Evolutionary conservation across 2,329 filamentous ascomycete species (phyloP), one percentile per base, ranked within the genome.

Genomic region (Hypoxylon sp.): DNA sequence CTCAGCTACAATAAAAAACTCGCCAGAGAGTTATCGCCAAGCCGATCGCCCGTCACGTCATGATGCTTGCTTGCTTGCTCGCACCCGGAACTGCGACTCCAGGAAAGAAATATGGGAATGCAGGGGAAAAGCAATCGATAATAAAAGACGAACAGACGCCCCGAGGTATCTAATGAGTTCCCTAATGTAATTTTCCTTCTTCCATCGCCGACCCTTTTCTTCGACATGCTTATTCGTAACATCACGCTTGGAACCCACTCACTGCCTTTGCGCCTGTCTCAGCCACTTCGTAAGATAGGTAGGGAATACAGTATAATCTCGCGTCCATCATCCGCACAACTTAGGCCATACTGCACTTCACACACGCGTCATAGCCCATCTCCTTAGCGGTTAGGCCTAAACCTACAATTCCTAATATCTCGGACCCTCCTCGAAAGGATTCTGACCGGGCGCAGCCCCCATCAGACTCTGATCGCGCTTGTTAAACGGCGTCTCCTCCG

Each of bases 351-450:
- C 36, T 6, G 3, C n/a, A 26, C 36, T 40, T n/a, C 33, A 40
- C 4, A 40, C 32, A 40, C 3, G 11, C 36, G 7, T 40, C 16
- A 20, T 20, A 1, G 9, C 36, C 36, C 3, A 4, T 3, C 36
- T 40, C 36, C 11, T n/a, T n/a, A n/a, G n/a, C n/a, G n/a, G n/a
- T n/a, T n/a, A n/a, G n/a, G n/a, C 36, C 11, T 40, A 8, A 20
- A 3, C 6, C 36, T 40, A 3, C 14, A 16, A 18, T 7, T 26
- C 51, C 46, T 59, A 50, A 42, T 54, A 51, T 16, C 44, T 24
- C 20, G 48, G 11, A 0, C 46, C 49, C 7, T 65, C 63, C 16
- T 38, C 33, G 44, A 69, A 69, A 24, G 66, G 66, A 26, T 69
- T 68, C 16, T 51, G 51, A 2, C 45, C 62, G 5, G 32, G 44